Evolutionary conservation across 768 basidiomycete species (phyloP).

Genomic region (Boletus sp.): DNA sequence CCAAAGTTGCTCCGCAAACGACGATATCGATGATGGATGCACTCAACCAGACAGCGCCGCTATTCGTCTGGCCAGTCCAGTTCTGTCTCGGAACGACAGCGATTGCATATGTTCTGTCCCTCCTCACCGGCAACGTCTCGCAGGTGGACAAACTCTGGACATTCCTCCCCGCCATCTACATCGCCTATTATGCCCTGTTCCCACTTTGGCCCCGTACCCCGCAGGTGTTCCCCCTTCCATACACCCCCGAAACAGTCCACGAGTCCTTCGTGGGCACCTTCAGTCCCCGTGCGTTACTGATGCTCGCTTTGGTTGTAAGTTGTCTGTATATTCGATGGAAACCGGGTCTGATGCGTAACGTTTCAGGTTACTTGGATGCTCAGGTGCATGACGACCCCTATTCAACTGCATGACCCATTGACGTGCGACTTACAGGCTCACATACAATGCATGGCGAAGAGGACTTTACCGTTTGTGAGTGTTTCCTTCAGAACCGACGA

Average conservation of each 20-base stretch:
- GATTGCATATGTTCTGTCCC: conserved; percentile 54
- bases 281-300: conserved; percentile 72
- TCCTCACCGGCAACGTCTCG: conserved; percentile 76
- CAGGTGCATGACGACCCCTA: conserved; percentile 36
- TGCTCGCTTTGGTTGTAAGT: conserved; percentile 65
- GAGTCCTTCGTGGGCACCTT: conserved; percentile 39
- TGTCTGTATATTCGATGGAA: neutral
- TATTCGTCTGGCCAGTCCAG: conserved; percentile 60
- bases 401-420: conserved; percentile 22
- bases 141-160: conserved; percentile 87
- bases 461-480: conserved; percentile 75
- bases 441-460: conserved; percentile 81
- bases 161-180: conserved; percentile 78
- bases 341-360: neutral
- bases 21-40: conserved; percentile 9
- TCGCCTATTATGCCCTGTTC: conserved; percentile 75
- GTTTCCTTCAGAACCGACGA: neutral
- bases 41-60: conserved; percentile 26
- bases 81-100: conserved; percentile 52
- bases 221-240: conserved; percentile 46
- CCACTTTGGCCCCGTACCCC: conserved; percentile 52
- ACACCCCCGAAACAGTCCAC: conserved; percentile 48
- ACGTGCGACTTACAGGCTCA: conserved; percentile 44
- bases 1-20: neutral
- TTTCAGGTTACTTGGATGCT: conserved; percentile 56